Conservation (phyloP, 345 rosid species). For the Rhizophora apiculata region DNA sequence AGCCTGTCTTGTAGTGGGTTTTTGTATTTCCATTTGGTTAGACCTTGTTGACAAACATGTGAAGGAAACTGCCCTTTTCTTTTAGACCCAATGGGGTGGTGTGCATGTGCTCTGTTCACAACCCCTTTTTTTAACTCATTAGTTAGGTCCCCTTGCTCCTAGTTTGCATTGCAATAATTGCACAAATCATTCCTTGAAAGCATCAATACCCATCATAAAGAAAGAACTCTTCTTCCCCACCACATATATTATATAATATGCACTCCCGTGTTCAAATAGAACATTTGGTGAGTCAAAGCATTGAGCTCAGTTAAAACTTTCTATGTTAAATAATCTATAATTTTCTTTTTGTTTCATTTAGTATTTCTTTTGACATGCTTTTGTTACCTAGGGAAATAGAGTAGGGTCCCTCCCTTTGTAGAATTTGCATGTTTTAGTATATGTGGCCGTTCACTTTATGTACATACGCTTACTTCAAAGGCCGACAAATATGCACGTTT, state of each 20-base stretch:
- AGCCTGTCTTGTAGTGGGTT: constrained; percentile 43
- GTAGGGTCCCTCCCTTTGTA: constrained; percentile 22
- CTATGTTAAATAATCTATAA: background rate
- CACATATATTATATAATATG: background rate
- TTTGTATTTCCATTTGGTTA: constrained; percentile 35
- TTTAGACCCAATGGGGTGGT: constrained; percentile 40
- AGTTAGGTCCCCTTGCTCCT: constrained; percentile 25
- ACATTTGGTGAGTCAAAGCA: constrained; percentile 7
- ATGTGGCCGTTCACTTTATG: constrained; percentile 21
- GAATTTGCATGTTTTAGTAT: constrained; percentile 39
- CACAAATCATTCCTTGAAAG: constrained; percentile 36
- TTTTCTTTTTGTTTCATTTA: constrained; percentile 1
- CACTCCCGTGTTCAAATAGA: background rate
- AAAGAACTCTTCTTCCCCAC: constrained; percentile 14
- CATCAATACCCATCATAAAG: constrained; percentile 13
- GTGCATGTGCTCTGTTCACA: constrained; percentile 49
- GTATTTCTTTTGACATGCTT: constrained; percentile 10
- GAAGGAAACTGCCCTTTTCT: constrained; percentile 39
- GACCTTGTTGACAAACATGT: constrained; percentile 60
- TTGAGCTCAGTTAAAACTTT: constrained; percentile 10
- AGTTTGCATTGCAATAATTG: constrained; percentile 19
- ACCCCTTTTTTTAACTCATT: constrained; percentile 11
- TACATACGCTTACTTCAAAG: constrained; percentile 18
- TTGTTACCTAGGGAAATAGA: constrained; percentile 10
- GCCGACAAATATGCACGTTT: background rate